Percentiles rank a stretch among this genome's conserved stretches.
Conservation (phyloP, 805 yeast species). For the Nakazawaea sp. region DNA sequence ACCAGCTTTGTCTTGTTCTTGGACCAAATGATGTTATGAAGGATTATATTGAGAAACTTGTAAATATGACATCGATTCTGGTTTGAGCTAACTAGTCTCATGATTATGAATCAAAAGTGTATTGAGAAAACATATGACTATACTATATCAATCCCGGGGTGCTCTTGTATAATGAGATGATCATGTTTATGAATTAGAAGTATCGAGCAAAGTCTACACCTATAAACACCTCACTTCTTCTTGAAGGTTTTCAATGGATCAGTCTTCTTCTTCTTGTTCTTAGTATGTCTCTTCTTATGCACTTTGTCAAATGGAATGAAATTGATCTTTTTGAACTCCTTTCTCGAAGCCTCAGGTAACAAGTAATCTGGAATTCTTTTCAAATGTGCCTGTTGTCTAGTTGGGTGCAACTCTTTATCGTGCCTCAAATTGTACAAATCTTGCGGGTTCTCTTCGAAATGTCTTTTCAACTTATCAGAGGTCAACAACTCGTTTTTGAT, state of each 20-base stretch:
- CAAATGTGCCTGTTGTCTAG: constrained; percentile 77
- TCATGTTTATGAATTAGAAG: background rate
- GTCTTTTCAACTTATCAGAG: constrained; percentile 86
- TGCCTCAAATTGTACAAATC: constrained; percentile 86
- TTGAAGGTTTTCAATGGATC: constrained; percentile 45
- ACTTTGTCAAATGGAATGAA: constrained; percentile 67
- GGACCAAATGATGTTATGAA: constrained; percentile 33
- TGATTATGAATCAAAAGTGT: no score
- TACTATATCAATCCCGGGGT: no score
- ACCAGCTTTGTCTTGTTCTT: constrained; percentile 50
- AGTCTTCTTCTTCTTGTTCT: constrained; percentile 32
- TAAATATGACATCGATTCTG: no score
- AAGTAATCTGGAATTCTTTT: constrained; percentile 90
- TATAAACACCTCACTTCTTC: constrained; percentile 14
- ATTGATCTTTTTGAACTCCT: constrained; percentile 48
- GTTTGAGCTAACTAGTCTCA: no score
- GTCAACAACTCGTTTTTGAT: constrained; percentile 79
- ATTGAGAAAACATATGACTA: no score
- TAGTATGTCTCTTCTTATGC: constrained; percentile 22
- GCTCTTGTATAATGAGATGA: background rate
- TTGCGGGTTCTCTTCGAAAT: constrained; percentile 95
- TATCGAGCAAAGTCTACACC: no score
- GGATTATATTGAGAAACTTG: no score
- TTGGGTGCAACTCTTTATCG: constrained; percentile 80
- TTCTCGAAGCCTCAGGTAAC: constrained; percentile 72